phyloP scores from a whole-genome alignment of 2,329 filamentous ascomycete genomes.

The Diaporthe destruens region DNA sequence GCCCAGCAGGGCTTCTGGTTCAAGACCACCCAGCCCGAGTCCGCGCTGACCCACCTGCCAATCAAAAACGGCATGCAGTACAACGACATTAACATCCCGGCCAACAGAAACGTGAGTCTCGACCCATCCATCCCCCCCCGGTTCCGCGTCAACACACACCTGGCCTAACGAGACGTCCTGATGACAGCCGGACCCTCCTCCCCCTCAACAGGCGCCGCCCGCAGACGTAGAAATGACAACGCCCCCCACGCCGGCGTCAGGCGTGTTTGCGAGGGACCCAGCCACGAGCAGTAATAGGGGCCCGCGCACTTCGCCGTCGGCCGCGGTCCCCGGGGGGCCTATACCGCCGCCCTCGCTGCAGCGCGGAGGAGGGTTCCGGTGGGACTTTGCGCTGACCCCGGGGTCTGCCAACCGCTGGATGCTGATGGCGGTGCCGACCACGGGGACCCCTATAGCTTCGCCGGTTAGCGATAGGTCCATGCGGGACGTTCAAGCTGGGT shows the following conservation, averaged over 20 bases:
- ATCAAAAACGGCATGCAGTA: not conserved
- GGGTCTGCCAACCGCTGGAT: not conserved
- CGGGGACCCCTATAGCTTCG: too few species aligned
- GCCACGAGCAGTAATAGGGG: too few species aligned
- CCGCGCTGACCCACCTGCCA: not conserved
- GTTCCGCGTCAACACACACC: not conserved
- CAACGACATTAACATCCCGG: not conserved
- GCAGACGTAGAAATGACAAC: too few species aligned
- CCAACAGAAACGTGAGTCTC: not conserved
- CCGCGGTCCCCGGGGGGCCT: too few species aligned
- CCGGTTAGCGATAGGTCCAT: not conserved
- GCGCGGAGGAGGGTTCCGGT: not conserved
- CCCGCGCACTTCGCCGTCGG: not conserved
- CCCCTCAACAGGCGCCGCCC: too few species aligned
- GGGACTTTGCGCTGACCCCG: not conserved
- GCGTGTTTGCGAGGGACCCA: too few species aligned
- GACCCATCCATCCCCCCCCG: not conserved
- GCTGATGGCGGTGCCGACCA: not conserved
- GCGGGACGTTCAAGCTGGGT: not conserved
- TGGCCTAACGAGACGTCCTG: too few species aligned
- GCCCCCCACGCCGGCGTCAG: too few species aligned
- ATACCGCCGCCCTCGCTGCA: not conserved
- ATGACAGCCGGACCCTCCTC: not conserved
- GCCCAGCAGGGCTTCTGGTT: not conserved
- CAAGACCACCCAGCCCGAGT: not conserved